phyloP scores from a whole-genome alignment of 2,329 filamentous ascomycete genomes.

The Xylariomycetidae sp. region DNA sequence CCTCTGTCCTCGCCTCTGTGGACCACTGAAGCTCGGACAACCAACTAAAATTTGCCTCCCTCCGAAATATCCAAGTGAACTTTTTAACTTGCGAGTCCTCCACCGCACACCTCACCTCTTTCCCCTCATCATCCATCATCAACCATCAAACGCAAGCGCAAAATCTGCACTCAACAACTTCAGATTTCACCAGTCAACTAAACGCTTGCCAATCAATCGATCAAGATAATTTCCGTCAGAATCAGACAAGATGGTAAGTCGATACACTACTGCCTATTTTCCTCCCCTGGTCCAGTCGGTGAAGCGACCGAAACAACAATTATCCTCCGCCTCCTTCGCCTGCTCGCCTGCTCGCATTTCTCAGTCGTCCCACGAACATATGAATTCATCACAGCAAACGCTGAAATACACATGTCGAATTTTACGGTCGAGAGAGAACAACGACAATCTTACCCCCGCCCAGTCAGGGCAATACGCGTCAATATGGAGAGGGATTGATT shows the following conservation, averaged over 20 bases:
- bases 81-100: slow-evolving; percentile 36
- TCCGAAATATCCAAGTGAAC: slow-evolving; percentile 30
- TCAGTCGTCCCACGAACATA: no score
- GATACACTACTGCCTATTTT: no score
- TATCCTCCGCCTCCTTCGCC: no score
- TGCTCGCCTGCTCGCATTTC: no score
- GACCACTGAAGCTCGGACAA: slow-evolving; percentile 8
- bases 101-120: slow-evolving; percentile 44
- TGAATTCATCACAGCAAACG: no score
- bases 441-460: no score
- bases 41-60: slow-evolving; percentile 20
- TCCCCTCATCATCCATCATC: slow-evolving; percentile 26
- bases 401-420: no score
- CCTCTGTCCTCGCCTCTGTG: slow-evolving; percentile 15
- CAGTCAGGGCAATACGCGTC: no score
- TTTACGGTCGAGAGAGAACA: no score
- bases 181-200: slow-evolving; percentile 49
- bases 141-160: slow-evolving; percentile 38
- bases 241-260: slow-evolving; percentile 68
- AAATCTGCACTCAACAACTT: slow-evolving; percentile 43
- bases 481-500: no score
- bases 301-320: no score
- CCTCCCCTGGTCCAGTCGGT: no score
- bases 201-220: slow-evolving; percentile 41
- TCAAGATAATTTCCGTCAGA: slow-evolving; percentile 34